Conservation (phyloP, 2,329 filamentous ascomycete species). For the Neonectria hederae region DNA sequence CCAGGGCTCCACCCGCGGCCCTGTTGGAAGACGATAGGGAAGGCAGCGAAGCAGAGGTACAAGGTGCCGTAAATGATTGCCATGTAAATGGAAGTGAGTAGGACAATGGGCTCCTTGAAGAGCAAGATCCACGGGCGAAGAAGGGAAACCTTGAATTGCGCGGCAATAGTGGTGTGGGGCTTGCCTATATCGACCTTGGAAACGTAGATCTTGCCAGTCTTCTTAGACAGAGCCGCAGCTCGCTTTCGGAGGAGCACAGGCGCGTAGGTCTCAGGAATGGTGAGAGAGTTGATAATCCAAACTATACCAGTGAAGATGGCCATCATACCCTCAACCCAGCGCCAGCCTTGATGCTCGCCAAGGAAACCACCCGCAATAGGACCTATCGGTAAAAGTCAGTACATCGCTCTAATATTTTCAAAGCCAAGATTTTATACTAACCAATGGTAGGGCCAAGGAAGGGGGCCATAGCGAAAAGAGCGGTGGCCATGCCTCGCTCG, state of each 20-base stretch:
- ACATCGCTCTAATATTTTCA: not conserved
- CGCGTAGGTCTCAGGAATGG: conserved; percentile 69
- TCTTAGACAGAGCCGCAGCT: conserved; percentile 59
- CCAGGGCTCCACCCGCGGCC: conserved; percentile 66
- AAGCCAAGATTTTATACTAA: conserved; percentile 26
- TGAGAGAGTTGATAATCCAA: conserved; percentile 61
- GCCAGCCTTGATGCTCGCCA: conserved; percentile 67
- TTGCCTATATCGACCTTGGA: conserved; percentile 58
- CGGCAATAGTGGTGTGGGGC: conserved; percentile 53
- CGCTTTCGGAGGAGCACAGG: conserved; percentile 65
- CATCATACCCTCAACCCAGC: conserved; percentile 72
- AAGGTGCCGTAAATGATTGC: conserved; percentile 66
- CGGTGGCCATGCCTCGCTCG: conserved; percentile 66
- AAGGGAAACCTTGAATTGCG: conserved; percentile 66
- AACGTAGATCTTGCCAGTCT: conserved; percentile 65
- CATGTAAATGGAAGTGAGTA: conserved; percentile 71
- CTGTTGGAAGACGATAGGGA: conserved; percentile 70
- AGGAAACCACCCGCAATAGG: conserved; percentile 72
- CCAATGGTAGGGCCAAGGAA: conserved; percentile 70
- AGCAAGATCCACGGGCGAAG: conserved; percentile 71
- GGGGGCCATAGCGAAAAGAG: conserved; percentile 69
- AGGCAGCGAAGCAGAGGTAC: conserved; percentile 65
- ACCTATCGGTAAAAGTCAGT: conserved; percentile 43
- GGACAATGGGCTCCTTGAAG: conserved; percentile 72
- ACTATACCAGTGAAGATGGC: conserved; percentile 68